Conservation (phyloP, 306 rosid species). For the Prunus armeniaca region DNA sequence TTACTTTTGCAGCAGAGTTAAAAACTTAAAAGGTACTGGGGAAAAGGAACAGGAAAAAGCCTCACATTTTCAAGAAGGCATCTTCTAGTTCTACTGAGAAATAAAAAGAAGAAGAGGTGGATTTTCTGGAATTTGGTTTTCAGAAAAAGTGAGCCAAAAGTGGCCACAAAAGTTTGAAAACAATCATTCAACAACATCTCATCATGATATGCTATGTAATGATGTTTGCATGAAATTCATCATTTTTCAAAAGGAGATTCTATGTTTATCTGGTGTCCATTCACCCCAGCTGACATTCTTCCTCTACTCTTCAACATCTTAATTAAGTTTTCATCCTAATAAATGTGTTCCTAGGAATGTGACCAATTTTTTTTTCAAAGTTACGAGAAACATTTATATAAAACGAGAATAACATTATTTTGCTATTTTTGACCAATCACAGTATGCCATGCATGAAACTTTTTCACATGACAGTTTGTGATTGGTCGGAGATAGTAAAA, state of each 20-base stretch:
- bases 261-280: constrained; percentile 9
- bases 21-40: constrained; percentile 15
- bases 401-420: too few relatives aligned
- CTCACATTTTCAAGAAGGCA: constrained; percentile 25
- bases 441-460: rapidly evolving
- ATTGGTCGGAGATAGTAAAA: rapidly evolving
- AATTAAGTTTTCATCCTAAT: constrained; percentile 10
- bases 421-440: rapidly evolving
- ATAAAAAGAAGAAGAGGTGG: constrained; percentile 11
- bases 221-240: constrained; percentile 54
- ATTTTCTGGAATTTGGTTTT: constrained; percentile 18
- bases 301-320: constrained; percentile 26
- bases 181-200: constrained; percentile 38
- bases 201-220: constrained; percentile 34
- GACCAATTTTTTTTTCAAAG: background rate
- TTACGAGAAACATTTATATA: too few relatives aligned
- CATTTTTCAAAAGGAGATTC: background rate
- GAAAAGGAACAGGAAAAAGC: constrained; percentile 33
- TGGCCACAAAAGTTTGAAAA: constrained; percentile 27
- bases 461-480: rapidly evolving
- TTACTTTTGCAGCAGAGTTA: constrained; percentile 26
- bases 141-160: constrained; percentile 31
- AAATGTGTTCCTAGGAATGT: background rate
- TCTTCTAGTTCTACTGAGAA: constrained; percentile 18
- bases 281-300: constrained; percentile 31